Evolutionary conservation across 2,329 filamentous ascomycete species (phyloP).

Genomic region (Diatrype stigma): DNA sequence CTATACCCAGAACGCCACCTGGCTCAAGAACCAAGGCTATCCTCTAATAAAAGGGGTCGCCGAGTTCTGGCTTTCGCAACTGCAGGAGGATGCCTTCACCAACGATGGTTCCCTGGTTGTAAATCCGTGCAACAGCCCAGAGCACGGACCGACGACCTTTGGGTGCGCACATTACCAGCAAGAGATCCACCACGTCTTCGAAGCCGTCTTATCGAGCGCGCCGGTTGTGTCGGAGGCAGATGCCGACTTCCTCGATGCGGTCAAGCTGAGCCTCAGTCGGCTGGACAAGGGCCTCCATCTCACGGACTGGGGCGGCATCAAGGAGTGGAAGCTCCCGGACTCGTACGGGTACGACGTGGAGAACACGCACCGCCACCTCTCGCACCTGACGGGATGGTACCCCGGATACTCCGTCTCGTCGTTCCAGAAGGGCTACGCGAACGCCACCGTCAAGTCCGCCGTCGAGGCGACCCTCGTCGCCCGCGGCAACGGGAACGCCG

Average conservation of each 20-base stretch:
- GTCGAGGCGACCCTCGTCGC: constrained; percentile 41
- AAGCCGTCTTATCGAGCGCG: constrained; percentile 29
- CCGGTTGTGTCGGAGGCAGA: constrained; percentile 20
- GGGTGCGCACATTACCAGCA: constrained; percentile 52
- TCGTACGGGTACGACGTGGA: constrained; percentile 22
- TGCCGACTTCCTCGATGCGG: constrained; percentile 24
- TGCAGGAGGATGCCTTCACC: constrained; percentile 45
- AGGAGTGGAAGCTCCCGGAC: constrained; percentile 33
- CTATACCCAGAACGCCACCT: constrained; percentile 44
- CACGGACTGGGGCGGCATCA: constrained; percentile 26
- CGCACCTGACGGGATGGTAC: constrained; percentile 52
- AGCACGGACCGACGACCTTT: constrained; percentile 51
- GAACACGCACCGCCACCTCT: constrained; percentile 43
- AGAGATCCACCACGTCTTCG: constrained; percentile 41
- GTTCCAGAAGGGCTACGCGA: constrained; percentile 36
- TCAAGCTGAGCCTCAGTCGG: constrained; percentile 35
- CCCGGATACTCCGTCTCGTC: constrained; percentile 48
- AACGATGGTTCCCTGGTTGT: constrained; percentile 50
- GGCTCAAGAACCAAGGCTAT: constrained; percentile 45
- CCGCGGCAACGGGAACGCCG: constrained; percentile 41
- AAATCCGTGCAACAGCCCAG: constrained; percentile 56
- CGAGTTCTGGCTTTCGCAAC: constrained; percentile 52
- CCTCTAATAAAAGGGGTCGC: constrained; percentile 50
- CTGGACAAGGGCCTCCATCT: constrained; percentile 30
- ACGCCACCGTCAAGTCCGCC: constrained; percentile 38